Conservation (phyloP, 2,329 filamentous ascomycete species). For the Sporothrix sp. region DNA sequence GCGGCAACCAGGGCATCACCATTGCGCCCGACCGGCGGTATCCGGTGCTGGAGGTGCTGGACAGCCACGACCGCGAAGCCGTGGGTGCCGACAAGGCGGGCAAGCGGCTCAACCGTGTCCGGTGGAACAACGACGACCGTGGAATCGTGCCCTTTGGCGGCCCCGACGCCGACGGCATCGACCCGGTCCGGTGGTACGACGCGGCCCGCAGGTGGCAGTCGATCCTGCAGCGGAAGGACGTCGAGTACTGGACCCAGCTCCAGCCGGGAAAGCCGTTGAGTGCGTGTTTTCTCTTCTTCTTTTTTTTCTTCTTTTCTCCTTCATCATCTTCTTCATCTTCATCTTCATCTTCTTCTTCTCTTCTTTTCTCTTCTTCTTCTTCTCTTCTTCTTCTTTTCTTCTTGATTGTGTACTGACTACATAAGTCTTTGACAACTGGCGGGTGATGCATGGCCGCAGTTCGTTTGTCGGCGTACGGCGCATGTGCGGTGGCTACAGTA, state of each 20-base stretch:
- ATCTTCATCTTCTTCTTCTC: neutral
- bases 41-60: conserved; percentile 60
- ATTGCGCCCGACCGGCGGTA: conserved; percentile 63
- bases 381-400: neutral
- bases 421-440: conserved; percentile 98
- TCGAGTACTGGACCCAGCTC: conserved; percentile 74
- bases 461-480: conserved; percentile 75
- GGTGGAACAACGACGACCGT: conserved; percentile 92
- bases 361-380: neutral
- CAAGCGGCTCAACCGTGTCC: conserved; percentile 44
- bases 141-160: conserved; percentile 52
- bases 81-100: neutral
- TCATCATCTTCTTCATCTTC: neutral
- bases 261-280: conserved; percentile 67
- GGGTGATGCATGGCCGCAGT: conserved; percentile 78
- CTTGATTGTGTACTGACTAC: too few species aligned
- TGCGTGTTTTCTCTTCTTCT: conserved; percentile 32
- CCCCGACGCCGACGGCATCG: conserved; percentile 26
- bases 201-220: conserved; percentile 67
- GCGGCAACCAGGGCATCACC: conserved; percentile 73
- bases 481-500: conserved; percentile 86
- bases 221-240: conserved; percentile 54
- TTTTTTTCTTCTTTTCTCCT: neutral
- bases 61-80: conserved; percentile 18
- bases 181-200: conserved; percentile 59